Conservation (phyloP, 2,329 filamentous ascomycete genomes). For the Pyrenophora seminiperda region DNA sequence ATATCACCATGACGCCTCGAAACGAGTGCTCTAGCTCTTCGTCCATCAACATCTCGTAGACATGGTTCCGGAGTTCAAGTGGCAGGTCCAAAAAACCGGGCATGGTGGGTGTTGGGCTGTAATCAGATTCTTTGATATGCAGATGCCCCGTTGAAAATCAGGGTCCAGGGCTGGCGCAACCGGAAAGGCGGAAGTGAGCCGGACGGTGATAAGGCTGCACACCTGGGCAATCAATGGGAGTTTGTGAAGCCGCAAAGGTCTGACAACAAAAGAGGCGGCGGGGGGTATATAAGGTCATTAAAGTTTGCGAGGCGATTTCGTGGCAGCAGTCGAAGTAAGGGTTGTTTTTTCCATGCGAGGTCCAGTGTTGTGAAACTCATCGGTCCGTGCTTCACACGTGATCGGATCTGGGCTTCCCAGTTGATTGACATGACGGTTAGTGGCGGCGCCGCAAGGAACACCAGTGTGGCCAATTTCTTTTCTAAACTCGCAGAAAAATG, state of each 20-base stretch:
- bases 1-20: constrained; percentile 39
- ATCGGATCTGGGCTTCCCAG: constrained; percentile 2
- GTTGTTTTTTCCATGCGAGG: background rate
- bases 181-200: constrained; percentile 20
- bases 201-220: background rate
- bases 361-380: constrained; percentile 14
- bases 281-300: background rate
- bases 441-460: constrained; percentile 8
- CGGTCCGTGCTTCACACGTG: constrained; percentile 17
- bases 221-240: constrained; percentile 1
- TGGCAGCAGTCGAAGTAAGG: constrained; percentile 4
- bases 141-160: constrained; percentile 11
- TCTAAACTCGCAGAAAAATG: background rate
- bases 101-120: constrained; percentile 16
- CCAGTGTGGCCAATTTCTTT: background rate
- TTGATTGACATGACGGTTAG: constrained; percentile 1
- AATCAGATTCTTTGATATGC: constrained; percentile 16
- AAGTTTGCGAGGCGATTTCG: background rate
- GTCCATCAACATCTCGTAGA: constrained; percentile 35
- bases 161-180: constrained; percentile 2
- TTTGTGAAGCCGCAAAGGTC: background rate
- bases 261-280: background rate
- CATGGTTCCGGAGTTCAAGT: constrained; percentile 35
- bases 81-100: constrained; percentile 39
- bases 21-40: constrained; percentile 29